Evolutionary conservation across 768 basidiomycete genomes (phyloP).

Genomic region (Rhodotorula taiwanensis): DNA sequence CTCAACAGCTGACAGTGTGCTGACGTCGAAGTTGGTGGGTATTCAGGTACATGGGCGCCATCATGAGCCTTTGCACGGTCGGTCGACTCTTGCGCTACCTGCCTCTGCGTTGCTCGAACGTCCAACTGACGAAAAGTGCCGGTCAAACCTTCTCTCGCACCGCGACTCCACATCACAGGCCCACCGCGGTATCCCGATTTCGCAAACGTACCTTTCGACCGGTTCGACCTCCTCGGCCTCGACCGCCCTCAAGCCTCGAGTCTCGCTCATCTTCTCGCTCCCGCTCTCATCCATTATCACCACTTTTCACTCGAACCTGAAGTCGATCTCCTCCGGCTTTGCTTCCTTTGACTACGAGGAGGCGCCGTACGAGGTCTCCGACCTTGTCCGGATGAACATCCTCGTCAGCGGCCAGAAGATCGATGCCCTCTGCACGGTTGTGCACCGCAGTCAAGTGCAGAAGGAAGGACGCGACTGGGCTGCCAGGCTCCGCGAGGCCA

Average conservation of each 20-base stretch:
- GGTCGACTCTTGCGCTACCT: not conserved
- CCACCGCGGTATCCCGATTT: constrained; percentile 73
- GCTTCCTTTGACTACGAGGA: constrained; percentile 97
- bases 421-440: constrained; percentile 85
- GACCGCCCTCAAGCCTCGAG: constrained; percentile 26
- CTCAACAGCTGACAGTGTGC: no score
- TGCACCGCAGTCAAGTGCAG: constrained; percentile 73
- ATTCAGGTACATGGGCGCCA: constrained; percentile 70
- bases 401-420: constrained; percentile 80
- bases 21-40: no score
- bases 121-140: not conserved
- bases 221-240: constrained; percentile 40
- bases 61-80: constrained; percentile 86
- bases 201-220: constrained; percentile 72
- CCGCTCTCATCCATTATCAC: constrained; percentile 90
- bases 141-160: no score
- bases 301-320: constrained; percentile 89
- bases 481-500: constrained; percentile 85
- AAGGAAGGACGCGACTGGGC: constrained; percentile 74
- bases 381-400: constrained; percentile 67
- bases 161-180: constrained; percentile 39
- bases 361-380: constrained; percentile 59
- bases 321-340: constrained; percentile 83
- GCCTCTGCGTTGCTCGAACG: not conserved
- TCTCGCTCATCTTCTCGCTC: constrained; percentile 73